Conservation (phyloP, 1,139 yeast species). For the Yamadazyma dendronema region DNA sequence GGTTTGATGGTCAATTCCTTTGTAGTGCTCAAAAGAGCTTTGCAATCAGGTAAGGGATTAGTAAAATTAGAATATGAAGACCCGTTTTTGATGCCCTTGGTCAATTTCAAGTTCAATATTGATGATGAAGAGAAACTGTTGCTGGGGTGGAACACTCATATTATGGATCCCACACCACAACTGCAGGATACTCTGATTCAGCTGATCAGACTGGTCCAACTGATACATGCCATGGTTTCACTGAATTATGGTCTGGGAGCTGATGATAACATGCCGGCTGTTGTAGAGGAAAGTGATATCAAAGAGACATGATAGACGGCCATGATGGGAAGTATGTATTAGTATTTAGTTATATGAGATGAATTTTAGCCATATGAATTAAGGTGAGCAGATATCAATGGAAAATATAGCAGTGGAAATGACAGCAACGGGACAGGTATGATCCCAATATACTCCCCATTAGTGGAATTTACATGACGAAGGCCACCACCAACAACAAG, state of each 20-base stretch:
- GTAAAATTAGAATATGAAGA: slow-evolving; percentile 8
- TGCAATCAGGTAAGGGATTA: slow-evolving; percentile 3
- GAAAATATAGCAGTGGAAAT: too few relatives aligned
- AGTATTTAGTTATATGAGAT: too few relatives aligned
- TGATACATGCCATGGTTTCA: not conserved
- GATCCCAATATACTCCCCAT: not conserved
- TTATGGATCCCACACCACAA: not conserved
- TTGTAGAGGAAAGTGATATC: too few relatives aligned
- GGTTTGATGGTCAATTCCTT: slow-evolving; percentile 10
- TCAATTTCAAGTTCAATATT: not conserved
- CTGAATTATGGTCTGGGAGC: too few relatives aligned
- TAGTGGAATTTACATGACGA: not conserved
- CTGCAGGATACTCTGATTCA: not conserved
- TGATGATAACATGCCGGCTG: too few relatives aligned
- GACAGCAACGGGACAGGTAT: too few relatives aligned
- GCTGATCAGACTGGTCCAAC: slow-evolving; percentile 2
- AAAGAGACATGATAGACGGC: too few relatives aligned
- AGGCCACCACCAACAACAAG: not conserved
- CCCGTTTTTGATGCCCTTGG: slow-evolving; percentile 8
- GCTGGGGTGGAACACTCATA: not conserved
- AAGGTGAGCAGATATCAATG: too few relatives aligned
- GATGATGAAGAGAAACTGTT: not conserved
- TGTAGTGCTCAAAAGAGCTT: slow-evolving; percentile 1
- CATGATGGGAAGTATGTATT: too few relatives aligned
- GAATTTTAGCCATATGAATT: too few relatives aligned